These are phyloP conservation scores for Prototheca cutis DNA, from an alignment of 163 green algal species.

Conservation along the genomic window DNA sequence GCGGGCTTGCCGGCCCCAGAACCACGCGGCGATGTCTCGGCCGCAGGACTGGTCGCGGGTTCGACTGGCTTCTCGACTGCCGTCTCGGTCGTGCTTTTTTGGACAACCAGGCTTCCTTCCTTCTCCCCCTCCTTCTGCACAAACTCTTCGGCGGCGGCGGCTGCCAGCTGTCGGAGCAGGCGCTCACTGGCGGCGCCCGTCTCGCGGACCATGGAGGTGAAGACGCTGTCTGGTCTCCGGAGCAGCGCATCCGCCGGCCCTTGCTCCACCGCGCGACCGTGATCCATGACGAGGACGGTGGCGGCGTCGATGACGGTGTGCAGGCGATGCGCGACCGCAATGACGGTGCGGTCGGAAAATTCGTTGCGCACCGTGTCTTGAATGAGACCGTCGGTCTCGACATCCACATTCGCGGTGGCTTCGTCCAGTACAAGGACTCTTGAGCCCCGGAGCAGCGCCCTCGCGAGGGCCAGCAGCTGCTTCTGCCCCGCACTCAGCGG, in stretches of 20 bases:
- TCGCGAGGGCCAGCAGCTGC: conserved; percentile 72
- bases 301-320: conserved; percentile 83
- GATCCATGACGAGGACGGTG: conserved; percentile 77
- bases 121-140: too few relatives aligned
- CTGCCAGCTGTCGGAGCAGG: background rate
- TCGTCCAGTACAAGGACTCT: conserved; percentile 85
- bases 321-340: conserved; percentile 80
- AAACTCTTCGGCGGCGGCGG: too few relatives aligned
- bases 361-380: conserved; percentile 36
- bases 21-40: too few relatives aligned
- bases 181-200: conserved; percentile 10
- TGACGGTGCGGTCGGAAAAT: conserved; percentile 57
- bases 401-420: conserved; percentile 48
- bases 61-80: too few relatives aligned
- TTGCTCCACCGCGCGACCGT: conserved; percentile 57
- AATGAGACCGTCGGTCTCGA: conserved; percentile 31
- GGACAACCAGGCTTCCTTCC: too few relatives aligned
- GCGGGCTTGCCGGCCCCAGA: too few relatives aligned
- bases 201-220: conserved; percentile 35
- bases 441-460: conserved; percentile 70
- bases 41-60: too few relatives aligned
- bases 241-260: conserved; percentile 51
- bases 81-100: too few relatives aligned
- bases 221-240: conserved; percentile 16
- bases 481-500: conserved; percentile 59